A percentile compares a stretch with the other conserved stretches of the same genome.
These are phyloP conservation scores for Teratosphaeriaceae sp. DNA, from an alignment of 2,329 filamentous ascomycete genomes.

Conservation along the genomic window DNA sequence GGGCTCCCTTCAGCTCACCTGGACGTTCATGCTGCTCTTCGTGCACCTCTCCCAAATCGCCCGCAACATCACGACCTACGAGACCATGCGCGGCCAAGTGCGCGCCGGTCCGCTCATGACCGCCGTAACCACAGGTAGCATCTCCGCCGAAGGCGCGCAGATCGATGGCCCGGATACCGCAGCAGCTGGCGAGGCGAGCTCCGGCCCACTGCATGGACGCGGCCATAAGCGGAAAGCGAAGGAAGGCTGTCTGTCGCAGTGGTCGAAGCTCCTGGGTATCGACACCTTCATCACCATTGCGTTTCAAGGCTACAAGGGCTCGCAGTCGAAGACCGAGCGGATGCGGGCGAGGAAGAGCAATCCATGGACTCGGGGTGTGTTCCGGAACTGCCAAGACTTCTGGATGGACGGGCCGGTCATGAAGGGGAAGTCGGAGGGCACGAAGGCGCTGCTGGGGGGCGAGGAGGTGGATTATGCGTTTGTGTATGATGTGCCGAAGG, in stretches of 20 bases:
- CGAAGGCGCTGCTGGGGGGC: slow-evolving; percentile 69
- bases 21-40: slow-evolving; percentile 94
- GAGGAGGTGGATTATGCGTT: slow-evolving; percentile 76
- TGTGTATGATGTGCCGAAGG: slow-evolving; percentile 77
- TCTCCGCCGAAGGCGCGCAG: slow-evolving; percentile 60
- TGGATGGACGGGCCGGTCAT: slow-evolving; percentile 86
- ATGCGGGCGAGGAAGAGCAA: slow-evolving; percentile 49
- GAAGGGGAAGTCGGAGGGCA: slow-evolving; percentile 67
- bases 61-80: slow-evolving; percentile 89
- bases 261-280: slow-evolving; percentile 78
- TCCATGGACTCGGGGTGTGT: slow-evolving; percentile 73
- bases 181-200: slow-evolving; percentile 33
- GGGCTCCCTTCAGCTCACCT: slow-evolving; percentile 77
- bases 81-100: slow-evolving; percentile 78
- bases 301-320: slow-evolving; percentile 60
- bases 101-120: slow-evolving; percentile 56
- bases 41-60: slow-evolving; percentile 92
- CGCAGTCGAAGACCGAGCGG: slow-evolving; percentile 36
- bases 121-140: slow-evolving; percentile 66
- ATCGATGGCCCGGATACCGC: slow-evolving; percentile 61
- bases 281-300: slow-evolving; percentile 93
- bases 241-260: slow-evolving; percentile 65
- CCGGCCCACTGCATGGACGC: slow-evolving; percentile 9
- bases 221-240: slow-evolving; percentile 38
- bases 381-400: slow-evolving; percentile 94